phyloP scores from a whole-genome alignment of 2,329 filamentous ascomycete species.

The Fusarium tanahbumbuense region DNA sequence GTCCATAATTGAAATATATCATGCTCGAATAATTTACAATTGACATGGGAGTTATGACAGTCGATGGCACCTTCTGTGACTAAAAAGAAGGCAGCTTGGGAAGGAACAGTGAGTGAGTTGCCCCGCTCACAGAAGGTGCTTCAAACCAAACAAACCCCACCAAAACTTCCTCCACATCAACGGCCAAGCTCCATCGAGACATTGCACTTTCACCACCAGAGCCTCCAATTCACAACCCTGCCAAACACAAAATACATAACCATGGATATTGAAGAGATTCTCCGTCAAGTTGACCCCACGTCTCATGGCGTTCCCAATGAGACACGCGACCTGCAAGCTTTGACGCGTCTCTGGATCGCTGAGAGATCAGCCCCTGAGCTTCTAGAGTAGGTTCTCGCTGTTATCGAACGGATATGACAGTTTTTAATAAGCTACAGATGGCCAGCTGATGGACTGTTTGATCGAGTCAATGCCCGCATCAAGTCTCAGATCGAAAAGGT shows the following conservation, averaged over 20 bases:
- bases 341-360: constrained; percentile 93
- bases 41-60: not conserved
- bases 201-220: not conserved
- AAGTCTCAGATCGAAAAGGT: constrained; percentile 76
- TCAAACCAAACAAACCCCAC: constrained; percentile 22
- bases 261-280: constrained; percentile 86
- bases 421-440: constrained; percentile 58
- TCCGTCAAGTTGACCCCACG: constrained; percentile 76
- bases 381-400: constrained; percentile 69
- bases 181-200: constrained; percentile 1
- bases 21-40: not conserved
- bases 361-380: constrained; percentile 91
- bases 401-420: not conserved
- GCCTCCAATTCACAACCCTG: not conserved
- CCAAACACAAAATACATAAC: too few relatives aligned
- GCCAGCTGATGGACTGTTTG: constrained; percentile 79
- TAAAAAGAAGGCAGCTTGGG: not conserved
- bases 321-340: constrained; percentile 82
- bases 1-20: not conserved
- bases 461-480: constrained; percentile 80
- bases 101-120: constrained; percentile 5
- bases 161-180: constrained; percentile 14
- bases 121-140: constrained; percentile 31
- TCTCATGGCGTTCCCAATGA: constrained; percentile 66
- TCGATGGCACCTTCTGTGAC: not conserved